Percentiles rank a stretch among this genome's conserved stretches.
Evolutionary conservation across 768 basidiomycete species (phyloP).

Genomic region (Trametes cinnabarina): DNA sequence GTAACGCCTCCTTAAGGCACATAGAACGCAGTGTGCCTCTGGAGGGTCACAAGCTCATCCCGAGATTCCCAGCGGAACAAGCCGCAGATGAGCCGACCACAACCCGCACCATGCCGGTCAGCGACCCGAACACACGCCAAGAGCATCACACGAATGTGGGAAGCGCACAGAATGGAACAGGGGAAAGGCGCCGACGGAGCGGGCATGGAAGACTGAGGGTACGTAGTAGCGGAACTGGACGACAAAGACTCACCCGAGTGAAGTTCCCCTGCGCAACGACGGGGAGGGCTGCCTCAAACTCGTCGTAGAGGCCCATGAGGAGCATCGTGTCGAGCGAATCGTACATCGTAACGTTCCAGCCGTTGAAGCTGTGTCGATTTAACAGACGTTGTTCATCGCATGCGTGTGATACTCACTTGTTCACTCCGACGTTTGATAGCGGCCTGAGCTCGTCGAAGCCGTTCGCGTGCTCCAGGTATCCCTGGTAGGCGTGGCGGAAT

Average conservation of each 20-base stretch:
- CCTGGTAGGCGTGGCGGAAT: constrained; percentile 66
- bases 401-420: constrained; percentile 43
- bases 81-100: no score
- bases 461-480: constrained; percentile 59
- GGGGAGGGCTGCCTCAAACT: constrained; percentile 63
- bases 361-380: constrained; percentile 55
- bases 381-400: neutral
- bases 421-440: constrained; percentile 40
- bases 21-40: no score
- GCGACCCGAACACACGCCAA: neutral
- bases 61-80: no score
- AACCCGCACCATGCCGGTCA: neutral
- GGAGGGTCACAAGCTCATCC: no score
- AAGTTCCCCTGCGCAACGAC: constrained; percentile 50
- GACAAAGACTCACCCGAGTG: constrained; percentile 37
- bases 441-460: constrained; percentile 66
- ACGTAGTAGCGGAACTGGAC: neutral
- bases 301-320: constrained; percentile 68
- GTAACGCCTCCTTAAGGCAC: no score
- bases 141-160: neutral
- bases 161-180: neutral
- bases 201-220: neutral
- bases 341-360: constrained; percentile 73
- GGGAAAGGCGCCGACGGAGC: neutral
- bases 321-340: constrained; percentile 86